phyloP scores from a whole-genome alignment of 805 yeast genomes.

The Ogataea zsoltii region DNA sequence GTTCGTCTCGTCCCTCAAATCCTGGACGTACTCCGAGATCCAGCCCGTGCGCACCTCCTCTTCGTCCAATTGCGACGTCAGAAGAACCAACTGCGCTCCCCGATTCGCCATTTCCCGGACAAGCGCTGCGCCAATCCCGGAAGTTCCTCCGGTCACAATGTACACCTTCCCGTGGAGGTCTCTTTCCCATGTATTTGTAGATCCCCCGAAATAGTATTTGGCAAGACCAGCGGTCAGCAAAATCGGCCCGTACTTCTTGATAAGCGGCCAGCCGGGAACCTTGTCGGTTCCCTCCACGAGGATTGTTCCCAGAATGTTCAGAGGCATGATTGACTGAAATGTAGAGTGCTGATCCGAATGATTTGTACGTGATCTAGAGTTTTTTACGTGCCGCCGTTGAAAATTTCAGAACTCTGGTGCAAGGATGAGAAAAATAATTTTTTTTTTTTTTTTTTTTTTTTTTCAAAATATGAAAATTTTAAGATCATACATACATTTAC shows the following conservation, averaged over 20 bases:
- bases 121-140: conserved; percentile 82
- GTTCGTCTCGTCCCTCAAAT: conserved; percentile 65
- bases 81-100: conserved; percentile 87
- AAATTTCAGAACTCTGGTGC: not conserved
- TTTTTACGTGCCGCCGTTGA: conserved; percentile 6
- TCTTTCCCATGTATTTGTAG: conserved; percentile 86
- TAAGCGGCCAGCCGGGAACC: conserved; percentile 71
- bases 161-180: conserved; percentile 89
- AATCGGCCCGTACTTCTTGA: conserved; percentile 60
- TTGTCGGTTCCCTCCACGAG: conserved; percentile 69
- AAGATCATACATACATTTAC: not conserved
- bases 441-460: not conserved
- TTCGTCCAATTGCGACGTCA: conserved; percentile 59
- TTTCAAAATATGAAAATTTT: not conserved
- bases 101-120: conserved; percentile 69
- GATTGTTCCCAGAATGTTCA: conserved; percentile 73
- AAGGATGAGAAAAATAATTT: not conserved
- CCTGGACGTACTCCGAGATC: conserved; percentile 78
- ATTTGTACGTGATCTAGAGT: not conserved
- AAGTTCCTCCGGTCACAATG: conserved; percentile 88
- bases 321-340: conserved; percentile 87
- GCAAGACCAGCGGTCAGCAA: conserved; percentile 45
- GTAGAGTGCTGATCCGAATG: too few species aligned
- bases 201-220: conserved; percentile 79
- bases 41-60: conserved; percentile 46